Base-by-base conservation (phyloP, 805 yeast species). In the Spathaspora sp. region DNA sequence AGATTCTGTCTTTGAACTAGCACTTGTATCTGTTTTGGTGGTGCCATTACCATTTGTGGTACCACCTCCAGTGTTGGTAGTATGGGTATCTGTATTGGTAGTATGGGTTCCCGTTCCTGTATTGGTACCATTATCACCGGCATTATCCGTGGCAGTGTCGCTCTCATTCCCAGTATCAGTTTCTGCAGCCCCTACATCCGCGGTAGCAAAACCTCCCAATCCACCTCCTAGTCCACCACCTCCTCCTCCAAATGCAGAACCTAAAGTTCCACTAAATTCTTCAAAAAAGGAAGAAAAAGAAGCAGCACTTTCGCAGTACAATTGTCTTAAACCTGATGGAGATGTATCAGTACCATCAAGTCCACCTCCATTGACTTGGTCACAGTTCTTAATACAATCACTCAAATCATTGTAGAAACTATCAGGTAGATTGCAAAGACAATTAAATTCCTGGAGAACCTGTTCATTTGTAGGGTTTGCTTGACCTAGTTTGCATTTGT, bases 221-320 rank as follows among this genome's bases (percentile, higher is more conserved):
- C 26, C 44, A 2, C 44, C 44, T 18, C 44, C 44, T 11, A 18
- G 8, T 17, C 39, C 47, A 10, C 17, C 38, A 3, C 16, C 44
- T 3, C 18, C 44, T 8, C 38, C 38, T 44, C 31, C 35, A 26
- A 26, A 44, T 16, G 35, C 47, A 26, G 39, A 16, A 17, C 19
- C 35, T 16, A 44, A 11, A 4, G 47, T 16, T 16, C 47, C 47
- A 14, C 35, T 16, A 28, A 44, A 44, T 18, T 44, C 38, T 32
- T 32, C 29, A 32, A 46, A 10, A 26, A 47, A 12, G 19, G 49
- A 47, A 10, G 49, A 47, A 47, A 26, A 38, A 35, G 44, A 14
- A 39, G 29, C 38, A 17, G 44, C 44, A 47, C 20, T 29, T 16
- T 47, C 44, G 16, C 44, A 47, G 20, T 47, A 39, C 7, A 38